A percentile compares a stretch with the other conserved stretches of the same genome.
These are phyloP conservation scores for Oleoguttula mirabilis DNA, from an alignment of 495 filamentous ascomycete species.

Conservation along the genomic window DNA sequence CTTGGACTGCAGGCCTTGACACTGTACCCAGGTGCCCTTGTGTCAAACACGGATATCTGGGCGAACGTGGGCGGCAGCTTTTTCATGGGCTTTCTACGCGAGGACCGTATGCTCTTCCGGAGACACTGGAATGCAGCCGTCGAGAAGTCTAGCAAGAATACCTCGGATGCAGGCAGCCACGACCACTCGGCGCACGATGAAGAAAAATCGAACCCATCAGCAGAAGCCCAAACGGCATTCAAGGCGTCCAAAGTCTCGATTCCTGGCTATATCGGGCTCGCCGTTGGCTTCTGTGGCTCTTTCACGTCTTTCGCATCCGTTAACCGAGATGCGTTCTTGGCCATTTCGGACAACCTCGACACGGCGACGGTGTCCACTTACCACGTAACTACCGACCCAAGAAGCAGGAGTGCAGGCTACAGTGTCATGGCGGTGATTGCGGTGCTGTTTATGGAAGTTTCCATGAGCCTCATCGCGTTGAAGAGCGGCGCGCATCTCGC, in stretches of 20 bases:
- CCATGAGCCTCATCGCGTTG: slow-evolving; percentile 42
- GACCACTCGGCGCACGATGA: slow-evolving; percentile 24
- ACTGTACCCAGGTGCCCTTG: slow-evolving; percentile 61
- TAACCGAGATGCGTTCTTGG: slow-evolving; percentile 71
- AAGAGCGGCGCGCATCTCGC: slow-evolving; percentile 1
- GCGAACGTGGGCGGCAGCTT: slow-evolving; percentile 72
- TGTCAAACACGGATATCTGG: slow-evolving; percentile 66
- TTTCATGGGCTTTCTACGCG: slow-evolving; percentile 73
- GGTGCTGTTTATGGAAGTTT: slow-evolving; percentile 53
- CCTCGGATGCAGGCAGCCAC: slow-evolving; percentile 5
- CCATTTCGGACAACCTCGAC: slow-evolving; percentile 60
- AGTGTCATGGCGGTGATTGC: slow-evolving; percentile 66
- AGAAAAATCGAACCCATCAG: slow-evolving; percentile 17
- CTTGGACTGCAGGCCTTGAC: slow-evolving; percentile 72
- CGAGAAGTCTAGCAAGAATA: slow-evolving; percentile 46
- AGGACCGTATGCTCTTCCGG: slow-evolving; percentile 69
- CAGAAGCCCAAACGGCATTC: neutral
- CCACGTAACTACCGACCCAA: slow-evolving; percentile 24
- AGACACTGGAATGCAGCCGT: too few species aligned
- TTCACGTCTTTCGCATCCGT: slow-evolving; percentile 85
- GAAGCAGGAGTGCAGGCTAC: slow-evolving; percentile 57
- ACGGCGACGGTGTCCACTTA: too few species aligned
- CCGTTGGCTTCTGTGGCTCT: slow-evolving; percentile 85
- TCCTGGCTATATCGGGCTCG: slow-evolving; percentile 77
- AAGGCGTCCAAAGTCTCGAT: slow-evolving; percentile 58